These are phyloP conservation scores for Yamadazyma epiphylla DNA, from an alignment of 1,139 yeast genomes.

Conservation along the genomic window DNA sequence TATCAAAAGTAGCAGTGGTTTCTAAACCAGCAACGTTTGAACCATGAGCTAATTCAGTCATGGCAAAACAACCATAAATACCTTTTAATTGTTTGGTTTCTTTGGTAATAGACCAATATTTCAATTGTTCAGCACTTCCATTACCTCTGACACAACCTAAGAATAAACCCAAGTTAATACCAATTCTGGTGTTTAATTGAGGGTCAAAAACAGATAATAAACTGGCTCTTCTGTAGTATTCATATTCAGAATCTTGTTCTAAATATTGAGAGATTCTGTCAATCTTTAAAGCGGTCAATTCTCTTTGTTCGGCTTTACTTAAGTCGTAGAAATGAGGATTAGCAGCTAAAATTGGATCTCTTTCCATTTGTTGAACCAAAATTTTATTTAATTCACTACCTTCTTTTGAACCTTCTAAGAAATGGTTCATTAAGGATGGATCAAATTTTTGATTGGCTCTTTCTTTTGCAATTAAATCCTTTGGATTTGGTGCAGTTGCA, in stretches of 20 bases:
- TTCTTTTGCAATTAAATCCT: constrained; percentile 30
- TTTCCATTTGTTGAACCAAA: constrained; percentile 43
- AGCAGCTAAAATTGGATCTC: constrained; percentile 45
- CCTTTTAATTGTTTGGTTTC: constrained; percentile 66
- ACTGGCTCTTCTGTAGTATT: constrained; percentile 36
- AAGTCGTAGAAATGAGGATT: constrained; percentile 37
- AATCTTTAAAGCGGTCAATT: constrained; percentile 40
- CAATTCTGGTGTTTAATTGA: constrained; percentile 46
- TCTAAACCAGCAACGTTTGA: constrained; percentile 90
- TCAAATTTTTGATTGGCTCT: constrained; percentile 34
- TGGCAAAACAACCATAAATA: constrained; percentile 86
- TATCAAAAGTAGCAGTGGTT: constrained; percentile 84
- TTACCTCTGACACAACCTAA: constrained; percentile 46
- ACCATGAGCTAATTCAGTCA: constrained; percentile 95
- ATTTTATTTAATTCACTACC: constrained; percentile 29
- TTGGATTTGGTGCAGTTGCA: constrained; percentile 32
- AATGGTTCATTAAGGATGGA: constrained; percentile 41
- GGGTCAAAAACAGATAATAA: constrained; percentile 47
- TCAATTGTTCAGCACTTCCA: constrained; percentile 50
- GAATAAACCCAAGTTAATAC: constrained; percentile 50
- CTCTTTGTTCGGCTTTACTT: constrained; percentile 40
- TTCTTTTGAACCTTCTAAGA: constrained; percentile 42
- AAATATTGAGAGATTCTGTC: constrained; percentile 41
- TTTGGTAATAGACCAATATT: constrained; percentile 71
- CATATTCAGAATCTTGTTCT: constrained; percentile 36